Conservation (phyloP, 1,139 yeast genomes). For the Nakaseomyces glabratus region DNA sequence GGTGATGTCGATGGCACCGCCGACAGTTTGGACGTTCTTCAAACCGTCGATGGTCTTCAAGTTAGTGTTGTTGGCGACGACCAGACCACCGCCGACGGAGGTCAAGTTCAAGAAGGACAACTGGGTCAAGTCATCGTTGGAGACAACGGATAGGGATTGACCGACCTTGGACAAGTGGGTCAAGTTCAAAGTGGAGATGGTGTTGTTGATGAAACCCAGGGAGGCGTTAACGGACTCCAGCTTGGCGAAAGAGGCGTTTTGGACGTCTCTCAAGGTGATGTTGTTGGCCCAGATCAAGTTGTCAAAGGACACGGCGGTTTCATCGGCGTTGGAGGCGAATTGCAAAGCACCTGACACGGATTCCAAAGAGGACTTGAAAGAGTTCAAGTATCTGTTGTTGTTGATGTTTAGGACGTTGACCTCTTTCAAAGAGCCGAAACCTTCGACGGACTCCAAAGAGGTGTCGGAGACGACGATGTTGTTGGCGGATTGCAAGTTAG, state of each 20-base stretch:
- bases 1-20: conserved; percentile 75
- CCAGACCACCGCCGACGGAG: conserved; percentile 80
- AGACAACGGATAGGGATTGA: conserved; percentile 66
- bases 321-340: conserved; percentile 77
- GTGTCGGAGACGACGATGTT: conserved; percentile 78
- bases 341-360: conserved; percentile 66
- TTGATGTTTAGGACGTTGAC: conserved; percentile 75
- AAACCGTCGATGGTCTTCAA: conserved; percentile 63
- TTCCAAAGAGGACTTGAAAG: conserved; percentile 65
- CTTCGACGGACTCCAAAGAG: conserved; percentile 65
- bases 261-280: conserved; percentile 71
- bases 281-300: conserved; percentile 75
- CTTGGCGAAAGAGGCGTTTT: conserved; percentile 60
- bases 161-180: conserved; percentile 56
- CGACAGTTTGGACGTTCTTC: conserved; percentile 60
- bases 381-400: conserved; percentile 69
- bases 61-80: conserved; percentile 71
- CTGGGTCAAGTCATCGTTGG: conserved; percentile 64
- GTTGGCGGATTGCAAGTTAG: conserved; percentile 68
- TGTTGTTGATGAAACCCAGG: conserved; percentile 61
- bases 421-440: conserved; percentile 61
- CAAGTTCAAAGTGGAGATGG: conserved; percentile 50
- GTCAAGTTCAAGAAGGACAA: conserved; percentile 63
- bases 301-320: conserved; percentile 60
- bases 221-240: conserved; percentile 71